Conservation (phyloP, 1,139 yeast species). For the Keqinozyma sinolaborantium region DNA sequence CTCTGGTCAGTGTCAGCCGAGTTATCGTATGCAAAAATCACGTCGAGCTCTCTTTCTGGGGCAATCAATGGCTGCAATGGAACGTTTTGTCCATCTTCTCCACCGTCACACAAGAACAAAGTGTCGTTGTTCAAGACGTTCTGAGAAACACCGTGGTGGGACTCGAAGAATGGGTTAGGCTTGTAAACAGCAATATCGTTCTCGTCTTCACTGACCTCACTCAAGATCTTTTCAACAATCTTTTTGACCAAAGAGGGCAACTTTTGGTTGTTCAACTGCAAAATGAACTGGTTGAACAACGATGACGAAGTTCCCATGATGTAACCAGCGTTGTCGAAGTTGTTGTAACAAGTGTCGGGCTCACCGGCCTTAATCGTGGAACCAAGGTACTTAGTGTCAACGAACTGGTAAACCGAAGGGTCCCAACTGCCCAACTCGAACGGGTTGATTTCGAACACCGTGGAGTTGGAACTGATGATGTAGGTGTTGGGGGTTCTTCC, state of each 20-base stretch:
- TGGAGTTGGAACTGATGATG: slow-evolving; percentile 60
- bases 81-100: slow-evolving; percentile 40
- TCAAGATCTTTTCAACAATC: slow-evolving; percentile 43
- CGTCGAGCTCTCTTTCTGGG: slow-evolving; percentile 36
- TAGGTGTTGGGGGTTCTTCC: slow-evolving; percentile 70
- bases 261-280: slow-evolving; percentile 59
- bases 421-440: slow-evolving; percentile 92
- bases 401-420: slow-evolving; percentile 64
- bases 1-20: slow-evolving; percentile 39
- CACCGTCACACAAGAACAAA: slow-evolving; percentile 41
- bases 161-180: slow-evolving; percentile 52
- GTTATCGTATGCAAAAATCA: slow-evolving; percentile 49
- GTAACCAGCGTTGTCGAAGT: slow-evolving; percentile 83
- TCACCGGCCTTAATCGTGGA: slow-evolving; percentile 59
- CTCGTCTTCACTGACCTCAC: slow-evolving; percentile 40
- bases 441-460: slow-evolving; percentile 77
- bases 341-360: slow-evolving; percentile 55
- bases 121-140: slow-evolving; percentile 31
- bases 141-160: slow-evolving; percentile 36
- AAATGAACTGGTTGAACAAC: slow-evolving; percentile 70
- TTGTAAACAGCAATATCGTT: slow-evolving; percentile 42
- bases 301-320: slow-evolving; percentile 81
- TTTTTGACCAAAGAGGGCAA: slow-evolving; percentile 44
- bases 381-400: slow-evolving; percentile 71
- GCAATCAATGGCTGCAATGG: slow-evolving; percentile 40